Percentiles rank a stretch among this genome's conserved stretches.
Evolutionary conservation across 345 rosid species (phyloP).

Genomic region (Lumnitzera littorea): DNA sequence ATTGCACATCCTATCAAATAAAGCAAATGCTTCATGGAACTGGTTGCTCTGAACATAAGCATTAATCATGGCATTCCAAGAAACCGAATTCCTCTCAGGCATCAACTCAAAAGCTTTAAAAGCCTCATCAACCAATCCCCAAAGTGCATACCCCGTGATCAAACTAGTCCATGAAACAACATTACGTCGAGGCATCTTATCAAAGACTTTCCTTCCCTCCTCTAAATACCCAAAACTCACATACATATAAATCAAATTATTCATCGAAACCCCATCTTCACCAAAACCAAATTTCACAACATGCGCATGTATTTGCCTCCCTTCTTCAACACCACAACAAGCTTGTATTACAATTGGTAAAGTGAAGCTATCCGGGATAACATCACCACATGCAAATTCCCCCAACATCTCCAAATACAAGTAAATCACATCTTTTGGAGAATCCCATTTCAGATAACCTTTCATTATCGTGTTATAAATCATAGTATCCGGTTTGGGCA

Average conservation of each 20-base stretch:
- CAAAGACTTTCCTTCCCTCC: constrained; percentile 33
- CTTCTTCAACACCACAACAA: constrained; percentile 23
- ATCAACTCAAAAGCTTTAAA: constrained; percentile 25
- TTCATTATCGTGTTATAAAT: constrained; percentile 28
- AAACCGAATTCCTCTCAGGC: constrained; percentile 34
- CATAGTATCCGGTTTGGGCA: constrained; percentile 34
- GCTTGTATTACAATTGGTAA: constrained; percentile 35
- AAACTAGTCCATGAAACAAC: constrained; percentile 35
- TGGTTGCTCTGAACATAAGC: constrained; percentile 33
- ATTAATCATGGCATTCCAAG: constrained; percentile 46
- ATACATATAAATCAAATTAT: constrained; percentile 44
- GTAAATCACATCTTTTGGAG: constrained; percentile 17
- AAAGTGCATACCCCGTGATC: constrained; percentile 36
- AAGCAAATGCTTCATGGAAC: constrained; percentile 38
- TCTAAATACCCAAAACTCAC: constrained; percentile 18
- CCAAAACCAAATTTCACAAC: constrained; percentile 34
- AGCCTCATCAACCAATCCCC: constrained; percentile 38
- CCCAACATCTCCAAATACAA: constrained; percentile 27
- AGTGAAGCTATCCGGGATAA: constrained; percentile 27
- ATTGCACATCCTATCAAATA: constrained; percentile 50
- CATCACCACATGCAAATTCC: constrained; percentile 5
- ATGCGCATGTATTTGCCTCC: constrained; percentile 37
- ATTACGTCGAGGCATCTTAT: constrained; percentile 15
- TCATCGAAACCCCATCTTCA: constrained; percentile 14
- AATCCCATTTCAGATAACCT: constrained; percentile 15